Conservation (phyloP, 1,284 basidiomycete genomes). For the Apiotrichum laibachii region DNA sequence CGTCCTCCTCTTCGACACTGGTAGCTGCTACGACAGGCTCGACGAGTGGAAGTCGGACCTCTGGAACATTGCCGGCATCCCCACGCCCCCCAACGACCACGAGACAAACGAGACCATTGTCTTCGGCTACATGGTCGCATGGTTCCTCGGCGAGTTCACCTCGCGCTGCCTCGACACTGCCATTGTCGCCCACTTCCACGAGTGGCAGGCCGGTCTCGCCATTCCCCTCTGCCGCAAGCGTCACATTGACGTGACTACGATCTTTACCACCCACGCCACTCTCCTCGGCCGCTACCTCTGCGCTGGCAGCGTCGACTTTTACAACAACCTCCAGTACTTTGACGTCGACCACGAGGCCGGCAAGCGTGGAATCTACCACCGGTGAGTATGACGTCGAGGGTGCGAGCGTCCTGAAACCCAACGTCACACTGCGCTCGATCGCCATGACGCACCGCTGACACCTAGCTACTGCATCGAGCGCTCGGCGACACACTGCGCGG, state of each 20-base stretch:
- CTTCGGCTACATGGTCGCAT: conserved; percentile 98
- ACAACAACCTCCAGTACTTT: conserved; percentile 99
- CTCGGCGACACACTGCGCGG: conserved; percentile 87
- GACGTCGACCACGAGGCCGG: conserved; percentile 99
- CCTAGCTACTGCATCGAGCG: conserved; percentile 93
- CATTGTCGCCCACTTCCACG: conserved; percentile 96
- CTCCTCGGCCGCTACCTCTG: conserved; percentile 96
- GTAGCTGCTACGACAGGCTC: conserved; percentile 74
- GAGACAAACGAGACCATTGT: conserved; percentile 99
- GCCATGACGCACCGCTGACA: no score
- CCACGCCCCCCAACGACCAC: conserved; percentile 89
- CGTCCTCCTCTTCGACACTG: conserved; percentile 93
- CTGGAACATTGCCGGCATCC: conserved; percentile 97
- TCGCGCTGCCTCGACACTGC: conserved; percentile 73
- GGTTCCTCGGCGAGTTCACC: conserved; percentile 97
- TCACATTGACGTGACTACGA: conserved; percentile 95
- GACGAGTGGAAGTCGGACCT: conserved; percentile 99
- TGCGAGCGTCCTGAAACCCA: no score
- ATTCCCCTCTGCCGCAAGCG: conserved; percentile 94
- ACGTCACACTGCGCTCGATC: no score
- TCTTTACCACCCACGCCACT: conserved; percentile 98
- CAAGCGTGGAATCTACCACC: conserved; percentile 85
- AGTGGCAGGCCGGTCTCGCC: conserved; percentile 97
- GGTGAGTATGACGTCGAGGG: conserved; percentile 34
- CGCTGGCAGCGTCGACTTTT: conserved; percentile 95